These are phyloP conservation scores for Larix kaempferi DNA, from an alignment of 75 land plant species.

Conservation along the genomic window DNA sequence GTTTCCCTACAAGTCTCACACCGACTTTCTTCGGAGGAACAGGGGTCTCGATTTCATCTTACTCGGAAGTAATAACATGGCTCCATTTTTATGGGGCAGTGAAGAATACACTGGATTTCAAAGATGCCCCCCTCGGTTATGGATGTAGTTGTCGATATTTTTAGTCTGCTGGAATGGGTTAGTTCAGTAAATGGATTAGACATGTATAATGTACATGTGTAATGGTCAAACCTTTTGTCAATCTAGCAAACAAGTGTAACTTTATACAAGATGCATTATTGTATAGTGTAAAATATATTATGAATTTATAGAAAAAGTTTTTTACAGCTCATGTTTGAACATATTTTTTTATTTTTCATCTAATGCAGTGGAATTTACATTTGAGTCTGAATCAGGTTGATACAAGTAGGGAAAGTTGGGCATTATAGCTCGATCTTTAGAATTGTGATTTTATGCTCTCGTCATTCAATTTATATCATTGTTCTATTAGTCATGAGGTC, in stretches of 20 bases:
- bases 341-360: no score
- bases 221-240: not conserved
- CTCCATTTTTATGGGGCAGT: constrained; percentile 68
- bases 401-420: no score
- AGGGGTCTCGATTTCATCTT: not conserved
- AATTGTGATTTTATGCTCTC: no score
- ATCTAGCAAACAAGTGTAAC: not conserved
- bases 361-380: no score
- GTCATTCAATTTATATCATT: no score
- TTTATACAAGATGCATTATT: not conserved
- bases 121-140: constrained; percentile 21
- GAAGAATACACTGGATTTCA: constrained; percentile 40
- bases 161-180: not conserved
- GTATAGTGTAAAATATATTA: constrained; percentile 3
- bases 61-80: constrained; percentile 56
- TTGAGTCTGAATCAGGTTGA: no score
- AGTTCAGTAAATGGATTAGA: not conserved
- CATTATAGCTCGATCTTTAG: no score
- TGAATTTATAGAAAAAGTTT: not conserved
- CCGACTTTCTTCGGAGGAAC: constrained; percentile 59
- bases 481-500: no score
- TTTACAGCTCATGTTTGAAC: no score
- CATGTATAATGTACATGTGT: not conserved
- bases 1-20: constrained; percentile 63
- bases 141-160: constrained; percentile 11